phyloP scores from a whole-genome alignment of 169 alveolate species.

The Pseudocohnilembus persalinus region DNA sequence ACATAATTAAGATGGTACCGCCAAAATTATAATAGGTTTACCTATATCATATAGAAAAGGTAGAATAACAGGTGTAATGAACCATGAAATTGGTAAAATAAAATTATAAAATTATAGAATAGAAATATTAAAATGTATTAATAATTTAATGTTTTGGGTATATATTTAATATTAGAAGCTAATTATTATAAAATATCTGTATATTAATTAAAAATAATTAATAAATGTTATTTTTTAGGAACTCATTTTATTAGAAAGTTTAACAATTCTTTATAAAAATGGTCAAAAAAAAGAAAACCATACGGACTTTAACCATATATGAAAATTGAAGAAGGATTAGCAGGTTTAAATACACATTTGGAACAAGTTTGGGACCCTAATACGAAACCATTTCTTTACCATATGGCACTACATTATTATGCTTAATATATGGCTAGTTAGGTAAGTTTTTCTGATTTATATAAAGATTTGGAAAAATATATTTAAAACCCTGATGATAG shows the following conservation, averaged over 20 bases:
- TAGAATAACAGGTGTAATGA: conserved; percentile 58
- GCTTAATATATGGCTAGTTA: conserved; percentile 26
- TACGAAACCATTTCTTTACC: conserved; percentile 45
- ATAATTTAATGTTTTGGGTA: too few species aligned
- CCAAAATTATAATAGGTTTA: conserved; percentile 49
- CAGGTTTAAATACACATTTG: conserved; percentile 41
- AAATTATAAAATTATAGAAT: too few species aligned
- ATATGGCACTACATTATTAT: conserved; percentile 56
- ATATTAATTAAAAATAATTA: too few species aligned
- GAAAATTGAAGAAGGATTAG: conserved; percentile 64
- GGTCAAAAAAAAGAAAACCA: conserved; percentile 58
- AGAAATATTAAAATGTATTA: too few species aligned
- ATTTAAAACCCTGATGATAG: conserved; percentile 46
- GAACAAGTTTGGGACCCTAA: conserved; percentile 34
- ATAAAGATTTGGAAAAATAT: conserved; percentile 50
- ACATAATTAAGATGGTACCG: conserved; percentile 29
- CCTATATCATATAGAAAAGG: conserved; percentile 56
- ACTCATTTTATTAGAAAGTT: conserved; percentile 61
- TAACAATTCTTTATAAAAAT: conserved; percentile 48
- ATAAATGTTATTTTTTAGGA: conserved; percentile 19
- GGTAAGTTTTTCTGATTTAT: conserved; percentile 10
- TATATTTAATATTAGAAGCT: too few species aligned
- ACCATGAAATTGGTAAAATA: conserved; percentile 57
- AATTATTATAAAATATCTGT: too few species aligned
- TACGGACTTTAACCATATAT: conserved; percentile 53